phyloP scores from a whole-genome alignment of 1,139 yeast species.

The Suhomyces taliae region DNA sequence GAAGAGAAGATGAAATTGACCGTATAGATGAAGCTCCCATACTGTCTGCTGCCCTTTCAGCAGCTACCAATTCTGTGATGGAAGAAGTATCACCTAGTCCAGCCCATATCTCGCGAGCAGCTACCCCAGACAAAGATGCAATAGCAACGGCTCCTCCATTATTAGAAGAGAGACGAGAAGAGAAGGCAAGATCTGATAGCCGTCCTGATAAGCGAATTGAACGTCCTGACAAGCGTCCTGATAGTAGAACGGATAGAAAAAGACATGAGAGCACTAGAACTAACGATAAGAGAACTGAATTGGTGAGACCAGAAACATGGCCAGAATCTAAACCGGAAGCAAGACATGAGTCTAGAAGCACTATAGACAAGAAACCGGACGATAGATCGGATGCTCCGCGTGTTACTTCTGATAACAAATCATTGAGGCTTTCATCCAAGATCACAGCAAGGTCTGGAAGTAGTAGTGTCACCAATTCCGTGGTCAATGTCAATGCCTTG shows the following conservation, averaged over 20 bases:
- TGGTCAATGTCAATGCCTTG: constrained; percentile 33
- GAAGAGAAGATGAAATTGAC: constrained; percentile 1
- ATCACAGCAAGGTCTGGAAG: constrained; percentile 13
- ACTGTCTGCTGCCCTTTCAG: not conserved
- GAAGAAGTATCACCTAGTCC: not conserved
- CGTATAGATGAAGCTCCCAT: constrained; percentile 8
- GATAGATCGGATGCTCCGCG: constrained; percentile 16
- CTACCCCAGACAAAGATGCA: not conserved
- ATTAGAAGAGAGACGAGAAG: not conserved
- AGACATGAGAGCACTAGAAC: too few species aligned
- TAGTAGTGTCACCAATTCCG: constrained; percentile 32
- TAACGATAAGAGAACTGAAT: too few species aligned
- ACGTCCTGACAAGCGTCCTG: too few species aligned
- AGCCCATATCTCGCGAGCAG: not conserved
- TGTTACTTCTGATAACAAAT: constrained; percentile 35
- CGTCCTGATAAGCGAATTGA: not conserved
- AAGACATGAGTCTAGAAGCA: too few species aligned
- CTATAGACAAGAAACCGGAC: not conserved
- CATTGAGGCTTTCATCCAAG: constrained; percentile 29
- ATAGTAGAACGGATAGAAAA: too few species aligned
- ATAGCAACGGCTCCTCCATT: not conserved
- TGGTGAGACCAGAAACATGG: too few species aligned
- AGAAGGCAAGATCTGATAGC: not conserved
- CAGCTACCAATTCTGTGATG: not conserved
- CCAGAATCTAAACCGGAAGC: too few species aligned